phyloP scores from a whole-genome alignment of 2,329 filamentous ascomycete species.

The Fusarium foetens region DNA sequence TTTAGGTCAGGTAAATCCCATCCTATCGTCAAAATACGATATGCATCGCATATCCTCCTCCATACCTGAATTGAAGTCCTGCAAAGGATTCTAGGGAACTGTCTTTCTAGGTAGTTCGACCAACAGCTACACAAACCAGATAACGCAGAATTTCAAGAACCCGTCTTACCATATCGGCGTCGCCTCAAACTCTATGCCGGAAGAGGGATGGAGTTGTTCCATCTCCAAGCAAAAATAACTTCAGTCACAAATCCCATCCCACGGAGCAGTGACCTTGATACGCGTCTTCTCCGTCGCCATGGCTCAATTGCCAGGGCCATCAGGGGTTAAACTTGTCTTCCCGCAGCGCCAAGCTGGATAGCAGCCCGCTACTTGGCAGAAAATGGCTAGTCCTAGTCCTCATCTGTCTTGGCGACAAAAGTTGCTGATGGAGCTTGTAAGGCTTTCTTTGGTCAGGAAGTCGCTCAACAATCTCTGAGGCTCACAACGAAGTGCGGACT shows the following conservation, averaged over 20 bases:
- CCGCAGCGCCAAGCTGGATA: conserved; percentile 28
- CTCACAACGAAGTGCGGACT: not conserved
- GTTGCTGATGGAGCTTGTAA: conserved; percentile 10
- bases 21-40: not conserved
- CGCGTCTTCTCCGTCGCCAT: conserved; percentile 22
- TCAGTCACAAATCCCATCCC: conserved; percentile 20
- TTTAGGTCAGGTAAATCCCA: not conserved
- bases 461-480: not conserved
- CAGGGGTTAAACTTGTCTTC: conserved; percentile 32
- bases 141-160: not conserved
- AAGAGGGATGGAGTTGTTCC: not conserved
- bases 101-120: not conserved
- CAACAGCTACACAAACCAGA: not conserved
- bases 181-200: not conserved
- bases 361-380: conserved; percentile 24
- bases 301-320: conserved; percentile 22
- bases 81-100: not conserved
- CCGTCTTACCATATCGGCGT: not conserved
- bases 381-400: conserved; percentile 10
- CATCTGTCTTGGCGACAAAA: conserved; percentile 12
- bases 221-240: conserved; percentile 5
- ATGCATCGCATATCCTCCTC: not conserved
- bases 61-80: not conserved
- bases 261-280: conserved; percentile 19
- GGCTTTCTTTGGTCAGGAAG: not conserved